Percentiles rank a stretch among this genome's conserved stretches.
Evolutionary conservation across 164 flowering plant species (phyloP).

Genomic region (Malania oleifera): DNA sequence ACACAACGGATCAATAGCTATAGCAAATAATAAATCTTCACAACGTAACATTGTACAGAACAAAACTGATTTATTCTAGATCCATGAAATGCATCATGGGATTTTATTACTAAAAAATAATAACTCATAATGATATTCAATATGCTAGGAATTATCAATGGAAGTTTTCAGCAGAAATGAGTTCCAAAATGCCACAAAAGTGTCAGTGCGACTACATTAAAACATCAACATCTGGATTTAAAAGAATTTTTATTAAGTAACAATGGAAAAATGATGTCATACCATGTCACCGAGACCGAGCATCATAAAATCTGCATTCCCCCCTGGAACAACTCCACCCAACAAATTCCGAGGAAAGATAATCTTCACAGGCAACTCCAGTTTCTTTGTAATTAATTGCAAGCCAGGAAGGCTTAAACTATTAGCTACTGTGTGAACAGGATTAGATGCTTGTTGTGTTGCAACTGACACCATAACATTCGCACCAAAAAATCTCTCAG

Average conservation of each 20-base stretch:
- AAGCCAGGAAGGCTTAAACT: slow-evolving; percentile 91
- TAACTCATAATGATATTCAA: no score
- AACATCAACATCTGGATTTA: no score
- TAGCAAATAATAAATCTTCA: no score
- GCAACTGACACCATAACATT: slow-evolving; percentile 98
- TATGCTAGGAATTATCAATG: no score
- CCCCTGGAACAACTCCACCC: slow-evolving; percentile 57
- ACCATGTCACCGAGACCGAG: slow-evolving; percentile 99
- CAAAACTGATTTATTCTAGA: no score
- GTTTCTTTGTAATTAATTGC: slow-evolving; percentile 78
- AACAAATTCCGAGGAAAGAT: slow-evolving; percentile 85
- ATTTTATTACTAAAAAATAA: no score
- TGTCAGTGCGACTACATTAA: no score
- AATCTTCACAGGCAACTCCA: slow-evolving; percentile 90
- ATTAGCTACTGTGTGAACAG: slow-evolving; percentile 86
- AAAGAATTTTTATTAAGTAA: not conserved
- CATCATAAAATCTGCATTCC: slow-evolving; percentile 78
- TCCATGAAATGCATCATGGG: no score
- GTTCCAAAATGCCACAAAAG: no score
- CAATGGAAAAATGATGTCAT: slow-evolving; percentile 13
- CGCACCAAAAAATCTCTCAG: slow-evolving; percentile 92
- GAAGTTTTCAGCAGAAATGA: no score
- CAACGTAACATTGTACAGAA: no score
- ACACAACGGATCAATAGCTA: no score
- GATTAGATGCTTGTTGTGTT: slow-evolving; percentile 91